phyloP scores from a whole-genome alignment of 495 filamentous ascomycete species.

The Penicillium manginii region DNA sequence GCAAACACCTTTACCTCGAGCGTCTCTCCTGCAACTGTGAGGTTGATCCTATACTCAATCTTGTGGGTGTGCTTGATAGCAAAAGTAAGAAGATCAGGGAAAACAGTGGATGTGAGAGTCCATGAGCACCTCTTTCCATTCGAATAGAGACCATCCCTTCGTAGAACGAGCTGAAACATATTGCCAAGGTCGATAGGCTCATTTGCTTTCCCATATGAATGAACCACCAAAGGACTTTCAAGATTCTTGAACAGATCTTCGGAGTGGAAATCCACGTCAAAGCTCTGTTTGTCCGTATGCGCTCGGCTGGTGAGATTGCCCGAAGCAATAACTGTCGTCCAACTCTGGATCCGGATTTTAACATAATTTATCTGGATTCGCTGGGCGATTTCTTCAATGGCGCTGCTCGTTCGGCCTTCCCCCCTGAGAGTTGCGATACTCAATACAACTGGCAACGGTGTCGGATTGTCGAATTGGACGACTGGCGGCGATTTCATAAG shows the following conservation, averaged over 20 bases:
- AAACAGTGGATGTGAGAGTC: background rate
- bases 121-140: background rate
- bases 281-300: background rate
- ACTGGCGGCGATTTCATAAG: constrained; percentile 5
- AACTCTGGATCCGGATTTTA: constrained; percentile 5
- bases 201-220: background rate
- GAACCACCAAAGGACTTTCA: constrained; percentile 1
- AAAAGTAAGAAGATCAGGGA: constrained; percentile 5
- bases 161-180: constrained; percentile 4
- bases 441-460: constrained; percentile 17
- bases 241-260: background rate
- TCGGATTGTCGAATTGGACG: constrained; percentile 17
- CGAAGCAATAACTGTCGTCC: background rate
- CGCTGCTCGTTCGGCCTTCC: background rate
- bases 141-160: background rate
- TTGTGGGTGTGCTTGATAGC: constrained; percentile 5
- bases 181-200: background rate
- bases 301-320: background rate
- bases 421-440: constrained; percentile 3
- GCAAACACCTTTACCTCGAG: constrained; percentile 3
- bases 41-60: constrained; percentile 6
- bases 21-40: constrained; percentile 1
- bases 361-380: constrained; percentile 3
- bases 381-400: constrained; percentile 12
- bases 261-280: constrained; percentile 2